Conservation (phyloP, 768 basidiomycete genomes). For the Dentipellis fragilis region DNA sequence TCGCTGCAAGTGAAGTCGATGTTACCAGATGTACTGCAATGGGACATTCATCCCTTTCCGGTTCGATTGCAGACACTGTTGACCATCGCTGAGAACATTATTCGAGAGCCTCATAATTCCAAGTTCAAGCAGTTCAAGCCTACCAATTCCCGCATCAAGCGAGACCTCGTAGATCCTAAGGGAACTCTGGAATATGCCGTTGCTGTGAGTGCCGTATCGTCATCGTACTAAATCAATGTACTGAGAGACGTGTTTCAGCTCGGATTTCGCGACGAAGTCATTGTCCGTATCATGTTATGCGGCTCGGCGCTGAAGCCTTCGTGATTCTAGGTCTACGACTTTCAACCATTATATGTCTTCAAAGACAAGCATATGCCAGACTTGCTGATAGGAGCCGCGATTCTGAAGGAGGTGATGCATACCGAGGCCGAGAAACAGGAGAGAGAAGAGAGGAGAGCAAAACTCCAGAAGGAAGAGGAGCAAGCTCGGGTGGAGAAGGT, state of each 20-base stretch:
- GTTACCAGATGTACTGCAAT: neutral
- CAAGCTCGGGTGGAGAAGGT: conserved; percentile 47
- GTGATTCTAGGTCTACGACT: conserved; percentile 44
- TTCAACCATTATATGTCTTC: conserved; percentile 68
- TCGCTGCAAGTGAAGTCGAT: conserved; percentile 47
- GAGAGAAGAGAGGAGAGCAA: conserved; percentile 35
- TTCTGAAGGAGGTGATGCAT: conserved; percentile 54
- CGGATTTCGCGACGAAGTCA: conserved; percentile 64
- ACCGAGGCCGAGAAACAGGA: conserved; percentile 42
- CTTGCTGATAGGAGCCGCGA: conserved; percentile 50
- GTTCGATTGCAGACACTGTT: conserved; percentile 42
- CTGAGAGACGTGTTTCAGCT: conserved; percentile 32
- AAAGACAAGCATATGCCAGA: conserved; percentile 40
- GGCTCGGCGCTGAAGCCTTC: neutral
- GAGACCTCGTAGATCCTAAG: conserved; percentile 54
- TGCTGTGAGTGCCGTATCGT: conserved; percentile 38
- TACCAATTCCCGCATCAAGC: conserved; percentile 61
- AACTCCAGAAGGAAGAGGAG: conserved; percentile 48
- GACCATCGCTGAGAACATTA: conserved; percentile 62
- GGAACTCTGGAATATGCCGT: conserved; percentile 75
- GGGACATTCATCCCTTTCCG: conserved; percentile 8
- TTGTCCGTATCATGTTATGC: neutral
- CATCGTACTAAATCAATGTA: neutral
- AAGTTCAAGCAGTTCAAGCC: conserved; percentile 71
- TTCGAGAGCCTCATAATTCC: conserved; percentile 60